These are phyloP conservation scores for Elsinoe ampelina DNA, from an alignment of 2,329 filamentous ascomycete species.

Conservation along the genomic window DNA sequence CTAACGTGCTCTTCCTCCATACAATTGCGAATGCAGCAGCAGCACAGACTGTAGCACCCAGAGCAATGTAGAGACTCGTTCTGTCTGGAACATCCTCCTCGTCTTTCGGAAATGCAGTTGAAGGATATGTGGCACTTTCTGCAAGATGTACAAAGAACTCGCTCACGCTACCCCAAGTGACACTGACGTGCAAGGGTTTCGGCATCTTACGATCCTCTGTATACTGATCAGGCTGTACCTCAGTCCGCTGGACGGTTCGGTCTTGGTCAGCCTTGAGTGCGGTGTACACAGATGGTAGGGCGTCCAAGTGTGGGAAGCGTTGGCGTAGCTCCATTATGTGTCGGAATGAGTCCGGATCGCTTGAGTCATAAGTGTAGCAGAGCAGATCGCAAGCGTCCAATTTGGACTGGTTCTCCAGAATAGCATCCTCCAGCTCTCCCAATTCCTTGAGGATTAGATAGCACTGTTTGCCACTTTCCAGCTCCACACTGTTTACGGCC, in stretches of 20 bases:
- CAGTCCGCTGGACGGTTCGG: conserved; percentile 89
- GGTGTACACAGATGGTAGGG: conserved; percentile 84
- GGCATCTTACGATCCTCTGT: conserved; percentile 78
- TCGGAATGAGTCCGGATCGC: conserved; percentile 88
- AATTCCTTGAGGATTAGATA: conserved; percentile 94
- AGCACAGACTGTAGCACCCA: conserved; percentile 59
- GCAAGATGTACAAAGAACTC: conserved; percentile 89
- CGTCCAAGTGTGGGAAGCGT: conserved; percentile 73
- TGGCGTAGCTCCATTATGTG: conserved; percentile 76
- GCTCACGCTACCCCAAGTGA: conserved; percentile 86
- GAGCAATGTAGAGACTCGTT: conserved; percentile 74
- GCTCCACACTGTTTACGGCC: conserved; percentile 91
- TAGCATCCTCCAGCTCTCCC: conserved; percentile 87
- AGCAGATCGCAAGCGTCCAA: conserved; percentile 88
- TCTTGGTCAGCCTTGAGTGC: conserved; percentile 93
- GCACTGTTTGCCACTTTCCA: conserved; percentile 91
- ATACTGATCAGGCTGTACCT: conserved; percentile 86
- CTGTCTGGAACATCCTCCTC: conserved; percentile 79
- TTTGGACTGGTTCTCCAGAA: conserved; percentile 83
- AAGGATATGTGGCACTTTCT: conserved; percentile 84
- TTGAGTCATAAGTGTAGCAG: conserved; percentile 94
- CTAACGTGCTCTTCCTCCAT: conserved; percentile 39
- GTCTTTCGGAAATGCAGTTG: conserved; percentile 76
- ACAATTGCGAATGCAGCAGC: conserved; percentile 51
- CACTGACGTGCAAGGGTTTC: conserved; percentile 85